phyloP scores from a whole-genome alignment of 2,329 filamentous ascomycete species.

The Clarireedia hainanense region DNA sequence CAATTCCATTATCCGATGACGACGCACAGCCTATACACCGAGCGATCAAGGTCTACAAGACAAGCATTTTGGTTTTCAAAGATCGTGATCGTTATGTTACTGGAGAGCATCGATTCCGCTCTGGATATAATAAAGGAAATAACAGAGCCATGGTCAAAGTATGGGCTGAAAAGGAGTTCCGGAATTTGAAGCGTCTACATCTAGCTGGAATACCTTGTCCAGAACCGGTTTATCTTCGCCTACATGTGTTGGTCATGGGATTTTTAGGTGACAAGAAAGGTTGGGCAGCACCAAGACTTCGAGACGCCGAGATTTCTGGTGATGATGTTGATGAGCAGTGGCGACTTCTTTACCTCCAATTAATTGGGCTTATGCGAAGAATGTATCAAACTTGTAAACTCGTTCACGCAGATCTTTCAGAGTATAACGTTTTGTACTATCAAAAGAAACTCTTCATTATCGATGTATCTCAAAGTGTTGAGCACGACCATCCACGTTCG shows the following conservation, averaged over 20 bases:
- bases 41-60: constrained; percentile 99
- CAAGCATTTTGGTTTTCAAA: constrained; percentile 94
- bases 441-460: constrained; percentile 80
- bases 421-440: constrained; percentile 96
- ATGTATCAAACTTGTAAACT: constrained; percentile 90
- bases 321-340: constrained; percentile 65
- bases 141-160: constrained; percentile 96
- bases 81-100: constrained; percentile 93
- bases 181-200: constrained; percentile 81
- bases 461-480: constrained; percentile 94
- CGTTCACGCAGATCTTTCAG: constrained; percentile 92
- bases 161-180: constrained; percentile 98
- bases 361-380: constrained; percentile 80
- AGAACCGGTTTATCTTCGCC: constrained; percentile 77
- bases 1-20: constrained; percentile 44
- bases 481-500: constrained; percentile 88
- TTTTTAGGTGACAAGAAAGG: constrained; percentile 86
- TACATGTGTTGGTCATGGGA: constrained; percentile 93
- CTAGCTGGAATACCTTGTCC: constrained; percentile 82
- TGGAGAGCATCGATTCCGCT: constrained; percentile 85
- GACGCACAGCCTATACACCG: constrained; percentile 56
- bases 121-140: constrained; percentile 88
- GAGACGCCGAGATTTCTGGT: constrained; percentile 70
- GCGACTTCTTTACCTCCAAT: constrained; percentile 70
- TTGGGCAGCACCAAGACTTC: constrained; percentile 78